Conservation (phyloP, 495 filamentous ascomycete species). For the Tuber indicum region DNA sequence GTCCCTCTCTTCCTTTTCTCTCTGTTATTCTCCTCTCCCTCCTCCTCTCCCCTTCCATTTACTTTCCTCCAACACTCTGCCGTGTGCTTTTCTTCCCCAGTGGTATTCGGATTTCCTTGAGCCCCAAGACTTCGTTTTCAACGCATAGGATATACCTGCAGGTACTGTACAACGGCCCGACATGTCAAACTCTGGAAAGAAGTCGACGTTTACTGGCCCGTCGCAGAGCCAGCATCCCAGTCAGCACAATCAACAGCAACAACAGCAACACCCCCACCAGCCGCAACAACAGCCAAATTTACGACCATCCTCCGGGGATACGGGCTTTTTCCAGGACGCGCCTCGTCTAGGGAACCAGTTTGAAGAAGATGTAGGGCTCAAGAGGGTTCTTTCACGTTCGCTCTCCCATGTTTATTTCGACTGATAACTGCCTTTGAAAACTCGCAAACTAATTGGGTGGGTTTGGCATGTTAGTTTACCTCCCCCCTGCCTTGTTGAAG, state of each 20-base stretch:
- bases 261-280: conserved; percentile 16
- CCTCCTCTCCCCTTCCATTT: conserved; percentile 18
- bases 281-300: conserved; percentile 24
- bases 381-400: conserved; percentile 45
- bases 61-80: conserved; percentile 17
- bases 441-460: neutral
- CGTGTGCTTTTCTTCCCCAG: neutral
- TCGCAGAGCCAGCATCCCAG: conserved; percentile 1
- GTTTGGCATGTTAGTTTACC: conserved; percentile 44
- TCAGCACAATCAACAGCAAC: conserved; percentile 19
- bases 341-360: conserved; percentile 50
- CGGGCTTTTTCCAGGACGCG: conserved; percentile 49
- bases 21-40: conserved; percentile 15
- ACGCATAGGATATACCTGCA: neutral
- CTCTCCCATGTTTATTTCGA: neutral
- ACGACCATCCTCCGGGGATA: conserved; percentile 48
- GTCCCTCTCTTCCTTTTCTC: conserved; percentile 20
- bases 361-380: conserved; percentile 47
- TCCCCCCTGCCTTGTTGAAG: conserved; percentile 44
- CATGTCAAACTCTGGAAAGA: neutral
- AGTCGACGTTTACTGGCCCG: conserved; percentile 1
- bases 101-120: conserved; percentile 10
- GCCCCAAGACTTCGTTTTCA: conserved; percentile 3
- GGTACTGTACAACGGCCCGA: neutral
- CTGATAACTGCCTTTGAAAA: neutral